Percentiles rank a stretch among this genome's conserved stretches.
Conservation (phyloP, 768 basidiomycete species). For the Leccinum variicolor region DNA sequence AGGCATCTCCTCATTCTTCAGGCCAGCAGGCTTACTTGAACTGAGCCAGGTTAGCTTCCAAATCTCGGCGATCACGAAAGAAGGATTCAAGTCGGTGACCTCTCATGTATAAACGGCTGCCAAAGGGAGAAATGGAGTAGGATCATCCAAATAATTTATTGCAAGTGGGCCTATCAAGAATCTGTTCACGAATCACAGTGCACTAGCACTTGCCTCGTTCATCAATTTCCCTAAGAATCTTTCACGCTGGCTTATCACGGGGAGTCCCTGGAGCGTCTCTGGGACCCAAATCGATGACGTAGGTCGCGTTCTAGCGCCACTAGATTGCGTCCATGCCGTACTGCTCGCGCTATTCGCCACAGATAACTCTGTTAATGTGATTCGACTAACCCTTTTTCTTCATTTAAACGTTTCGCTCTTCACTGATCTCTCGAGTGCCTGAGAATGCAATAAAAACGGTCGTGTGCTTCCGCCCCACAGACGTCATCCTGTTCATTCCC, state of each 20-base stretch:
- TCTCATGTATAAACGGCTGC: neutral
- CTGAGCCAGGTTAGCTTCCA: neutral
- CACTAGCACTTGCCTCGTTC: neutral
- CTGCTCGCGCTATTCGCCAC: neutral
- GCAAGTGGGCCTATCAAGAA: neutral
- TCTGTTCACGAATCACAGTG: neutral
- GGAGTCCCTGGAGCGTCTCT: neutral
- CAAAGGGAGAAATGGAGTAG: neutral
- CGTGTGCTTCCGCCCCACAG: neutral
- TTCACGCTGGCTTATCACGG: neutral
- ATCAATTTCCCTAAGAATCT: neutral
- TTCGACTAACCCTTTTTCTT: neutral
- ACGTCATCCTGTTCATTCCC: neutral
- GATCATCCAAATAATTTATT: neutral
- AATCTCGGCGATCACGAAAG: neutral
- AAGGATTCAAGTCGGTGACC: neutral
- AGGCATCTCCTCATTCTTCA: neutral
- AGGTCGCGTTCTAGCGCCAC: neutral
- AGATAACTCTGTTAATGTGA: neutral
- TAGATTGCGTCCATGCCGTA: neutral
- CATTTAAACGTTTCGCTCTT: neutral
- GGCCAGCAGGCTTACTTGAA: neutral
- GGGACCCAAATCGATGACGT: neutral
- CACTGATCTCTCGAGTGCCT: neutral
- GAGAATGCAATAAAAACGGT: neutral